Evolutionary conservation across 2,329 filamentous ascomycete genomes (phyloP), one percentile per base, ranked within the genome.

Genomic region (Dactylellina sp.): DNA sequence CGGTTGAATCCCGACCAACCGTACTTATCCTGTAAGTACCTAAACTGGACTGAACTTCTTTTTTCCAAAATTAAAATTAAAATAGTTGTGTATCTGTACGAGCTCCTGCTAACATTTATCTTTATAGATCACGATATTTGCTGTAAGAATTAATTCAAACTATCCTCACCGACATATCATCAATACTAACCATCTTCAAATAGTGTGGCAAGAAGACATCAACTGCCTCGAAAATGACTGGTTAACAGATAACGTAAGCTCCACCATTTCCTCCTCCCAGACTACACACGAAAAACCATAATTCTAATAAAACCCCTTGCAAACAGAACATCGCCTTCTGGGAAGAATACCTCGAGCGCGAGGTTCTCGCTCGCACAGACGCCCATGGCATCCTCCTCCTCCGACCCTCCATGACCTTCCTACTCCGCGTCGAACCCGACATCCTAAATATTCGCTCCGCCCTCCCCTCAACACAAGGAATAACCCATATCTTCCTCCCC

Each of bases 331-430:
- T 99, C 77, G 90, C 92, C 56, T 98, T 99, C 81, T 99, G 95
- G 94, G 91, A 98, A 86, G 94, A 98, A 86, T 96, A 88, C 80
- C 88, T 99, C 76, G 95, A 99, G 82, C 91, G 89, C 75, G 94
- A 98, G 83, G 89, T 92, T 75, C 89, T 99, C 25, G 84, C 85
- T 28, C 87, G 88, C 78, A 96, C 91, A 80, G 91, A 91, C 7
- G 89, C 91, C 79, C n/a, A 42, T 18, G 88, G 92, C 76, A 97
- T 99, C 80, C 86, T 94, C 72, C 91, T 99, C 65, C 89, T 99
- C 25, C 91, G 94, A 11, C 95, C 95, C 0, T 91, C 89, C 79
- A 96, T 98, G 91, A 89, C 91, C 63, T 96, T 95, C 81, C 56
- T 76, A 20, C 61, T 74, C 20, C 44, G 55, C 24, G 5, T 66